Evolutionary conservation across 2,329 filamentous ascomycete species (phyloP).

Genomic region (Daldinia eschscholtzii): DNA sequence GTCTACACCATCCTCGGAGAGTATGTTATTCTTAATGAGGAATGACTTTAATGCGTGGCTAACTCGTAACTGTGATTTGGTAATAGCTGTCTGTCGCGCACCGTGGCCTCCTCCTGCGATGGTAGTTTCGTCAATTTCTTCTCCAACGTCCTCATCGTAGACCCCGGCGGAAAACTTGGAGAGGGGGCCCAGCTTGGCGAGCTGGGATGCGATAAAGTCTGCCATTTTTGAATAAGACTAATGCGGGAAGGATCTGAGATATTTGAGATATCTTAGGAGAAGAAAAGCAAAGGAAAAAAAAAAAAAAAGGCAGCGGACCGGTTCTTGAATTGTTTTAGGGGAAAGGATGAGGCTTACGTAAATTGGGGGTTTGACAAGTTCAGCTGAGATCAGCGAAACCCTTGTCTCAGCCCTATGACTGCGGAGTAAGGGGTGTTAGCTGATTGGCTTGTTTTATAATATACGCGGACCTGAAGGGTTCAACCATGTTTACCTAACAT

Average conservation of each 20-base stretch:
- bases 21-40: conserved; percentile 64
- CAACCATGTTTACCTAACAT: too few species aligned
- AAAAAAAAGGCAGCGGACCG: too few species aligned
- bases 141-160: conserved; percentile 66
- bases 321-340: conserved; percentile 13
- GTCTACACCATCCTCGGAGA: conserved; percentile 63
- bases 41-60: conserved; percentile 70
- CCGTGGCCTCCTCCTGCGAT: conserved; percentile 72
- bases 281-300: conserved; percentile 6
- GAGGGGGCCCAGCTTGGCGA: conserved; percentile 59
- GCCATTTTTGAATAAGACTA: conserved; percentile 37
- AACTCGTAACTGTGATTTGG: conserved; percentile 68
- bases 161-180: conserved; percentile 46
- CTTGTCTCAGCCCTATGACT: conserved; percentile 37
- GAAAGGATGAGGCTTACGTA: conserved; percentile 36
- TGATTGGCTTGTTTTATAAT: conserved; percentile 20
- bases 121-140: conserved; percentile 62
- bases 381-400: conserved; percentile 28
- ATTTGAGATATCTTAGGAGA: background rate
- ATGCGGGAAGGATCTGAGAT: background rate
- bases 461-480: background rate
- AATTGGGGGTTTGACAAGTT: conserved; percentile 13
- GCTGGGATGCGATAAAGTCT: conserved; percentile 46
- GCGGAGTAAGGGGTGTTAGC: background rate
- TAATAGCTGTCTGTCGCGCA: conserved; percentile 60